Evolutionary conservation across 2,329 filamentous ascomycete genomes (phyloP).

Genomic region (Westerdykella aurantiaca): DNA sequence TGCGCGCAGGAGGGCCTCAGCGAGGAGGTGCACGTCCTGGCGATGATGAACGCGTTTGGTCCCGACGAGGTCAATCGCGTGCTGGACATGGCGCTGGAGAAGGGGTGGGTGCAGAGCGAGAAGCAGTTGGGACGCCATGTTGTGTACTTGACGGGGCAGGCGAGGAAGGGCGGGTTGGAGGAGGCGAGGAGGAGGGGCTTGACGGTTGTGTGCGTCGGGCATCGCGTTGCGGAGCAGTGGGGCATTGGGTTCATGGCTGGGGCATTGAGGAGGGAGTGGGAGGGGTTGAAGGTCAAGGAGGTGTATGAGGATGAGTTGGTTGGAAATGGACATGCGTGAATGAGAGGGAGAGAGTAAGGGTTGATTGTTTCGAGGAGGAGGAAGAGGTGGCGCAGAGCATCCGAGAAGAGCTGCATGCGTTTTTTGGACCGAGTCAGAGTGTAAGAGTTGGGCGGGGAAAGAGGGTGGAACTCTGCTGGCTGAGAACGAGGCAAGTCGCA

Average conservation of each 20-base stretch:
- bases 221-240: conserved; percentile 37
- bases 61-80: conserved; percentile 34
- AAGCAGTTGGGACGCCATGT: conserved; percentile 21
- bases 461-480: no score
- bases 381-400: no score
- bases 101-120: conserved; percentile 19
- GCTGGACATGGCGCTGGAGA: conserved; percentile 20
- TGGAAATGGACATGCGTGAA: no score
- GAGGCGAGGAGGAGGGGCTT: conserved; percentile 29
- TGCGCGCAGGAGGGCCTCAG: conserved; percentile 17
- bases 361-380: no score
- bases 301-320: conserved; percentile 31
- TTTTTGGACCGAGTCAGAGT: no score
- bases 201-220: conserved; percentile 36
- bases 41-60: conserved; percentile 41
- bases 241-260: conserved; percentile 33
- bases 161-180: conserved; percentile 27
- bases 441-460: no score
- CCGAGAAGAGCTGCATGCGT: no score
- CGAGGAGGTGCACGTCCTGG: conserved; percentile 23
- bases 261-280: conserved; percentile 22
- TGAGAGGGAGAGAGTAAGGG: no score
- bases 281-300: conserved; percentile 27
- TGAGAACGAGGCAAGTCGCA: no score
- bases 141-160: conserved; percentile 37